Evolutionary conservation across 768 basidiomycete genomes (phyloP).

Genomic region (Leccinum aurantiacum): DNA sequence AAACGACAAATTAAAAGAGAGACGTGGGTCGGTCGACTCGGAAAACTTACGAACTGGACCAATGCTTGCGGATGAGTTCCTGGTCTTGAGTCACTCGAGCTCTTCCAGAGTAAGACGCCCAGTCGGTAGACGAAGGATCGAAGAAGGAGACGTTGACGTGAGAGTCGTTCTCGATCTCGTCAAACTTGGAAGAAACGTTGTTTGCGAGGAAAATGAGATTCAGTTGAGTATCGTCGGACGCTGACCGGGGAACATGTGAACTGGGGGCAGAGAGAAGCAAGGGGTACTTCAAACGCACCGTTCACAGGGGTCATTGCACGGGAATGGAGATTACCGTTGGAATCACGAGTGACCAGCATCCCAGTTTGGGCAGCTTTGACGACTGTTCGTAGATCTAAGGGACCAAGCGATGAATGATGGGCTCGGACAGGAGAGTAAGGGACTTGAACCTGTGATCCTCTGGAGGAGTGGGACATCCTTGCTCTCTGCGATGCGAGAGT

Average conservation of each 20-base stretch:
- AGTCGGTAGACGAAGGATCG: conserved; percentile 66
- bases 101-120: conserved; percentile 78
- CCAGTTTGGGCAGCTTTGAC: conserved; percentile 62
- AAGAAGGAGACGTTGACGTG: conserved; percentile 83
- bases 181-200: conserved; percentile 68
- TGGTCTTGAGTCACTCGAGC: conserved; percentile 66
- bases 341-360: conserved; percentile 75
- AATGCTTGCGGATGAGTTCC: conserved; percentile 62
- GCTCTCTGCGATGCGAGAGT: conserved; percentile 64
- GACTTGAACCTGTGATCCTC: conserved; percentile 56
- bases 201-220: conserved; percentile 73
- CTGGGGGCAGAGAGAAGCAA: background rate
- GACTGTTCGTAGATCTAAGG: conserved; percentile 60
- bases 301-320: conserved; percentile 77
- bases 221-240: conserved; percentile 45
- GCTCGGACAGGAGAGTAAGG: background rate
- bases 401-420: background rate
- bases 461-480: conserved; percentile 55
- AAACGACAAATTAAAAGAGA: background rate
- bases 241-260: conserved; percentile 31
- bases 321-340: conserved; percentile 70
- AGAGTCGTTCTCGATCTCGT: conserved; percentile 71
- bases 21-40: background rate
- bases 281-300: conserved; percentile 41
- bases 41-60: conserved; percentile 49